Evolutionary conservation across 176 grass and related monocot species (phyloP).

Genomic region (Poa pratensis): DNA sequence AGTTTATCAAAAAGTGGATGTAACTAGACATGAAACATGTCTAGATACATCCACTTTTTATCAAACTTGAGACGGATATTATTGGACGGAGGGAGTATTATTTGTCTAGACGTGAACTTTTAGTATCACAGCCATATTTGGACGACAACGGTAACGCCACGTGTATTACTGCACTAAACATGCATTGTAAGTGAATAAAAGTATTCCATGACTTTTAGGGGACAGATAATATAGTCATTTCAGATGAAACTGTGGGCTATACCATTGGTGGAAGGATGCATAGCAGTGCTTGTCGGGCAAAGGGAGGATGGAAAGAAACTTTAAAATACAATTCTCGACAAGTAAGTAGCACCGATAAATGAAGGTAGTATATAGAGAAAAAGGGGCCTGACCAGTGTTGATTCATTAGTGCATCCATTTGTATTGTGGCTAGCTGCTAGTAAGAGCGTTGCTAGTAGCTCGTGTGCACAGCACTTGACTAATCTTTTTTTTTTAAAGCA

Average conservation of each 20-base stretch:
- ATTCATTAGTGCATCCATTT: slow-evolving; percentile 15
- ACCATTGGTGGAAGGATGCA: slow-evolving; percentile 33
- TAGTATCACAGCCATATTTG: too few relatives aligned
- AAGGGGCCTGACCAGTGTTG: slow-evolving; percentile 16
- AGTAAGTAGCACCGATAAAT: slow-evolving; percentile 15
- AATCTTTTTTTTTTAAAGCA: slow-evolving; percentile 26
- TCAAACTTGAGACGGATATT: too few relatives aligned
- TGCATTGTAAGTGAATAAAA: slow-evolving; percentile 1
- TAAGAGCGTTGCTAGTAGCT: not conserved
- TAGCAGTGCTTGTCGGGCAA: slow-evolving; percentile 36
- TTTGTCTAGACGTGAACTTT: too few relatives aligned
- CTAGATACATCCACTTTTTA: too few relatives aligned
- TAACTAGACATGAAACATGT: too few relatives aligned
- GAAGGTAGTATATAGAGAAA: not conserved
- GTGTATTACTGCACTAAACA: slow-evolving; percentile 16
- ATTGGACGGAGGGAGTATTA: too few relatives aligned
- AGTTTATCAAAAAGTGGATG: too few relatives aligned
- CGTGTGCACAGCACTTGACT: not conserved
- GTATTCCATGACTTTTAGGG: not conserved
- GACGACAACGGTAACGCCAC: slow-evolving; percentile 31
- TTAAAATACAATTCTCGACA: slow-evolving; percentile 34
- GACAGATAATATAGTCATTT: slow-evolving; percentile 39
- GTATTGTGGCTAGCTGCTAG: not conserved
- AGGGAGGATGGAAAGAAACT: not conserved
- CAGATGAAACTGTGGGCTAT: slow-evolving; percentile 19